Evolutionary conservation across 371 early-diverging fungal species (phyloP), one percentile per base, ranked within the genome.

Genomic region (Saksenaea oblongispora): DNA sequence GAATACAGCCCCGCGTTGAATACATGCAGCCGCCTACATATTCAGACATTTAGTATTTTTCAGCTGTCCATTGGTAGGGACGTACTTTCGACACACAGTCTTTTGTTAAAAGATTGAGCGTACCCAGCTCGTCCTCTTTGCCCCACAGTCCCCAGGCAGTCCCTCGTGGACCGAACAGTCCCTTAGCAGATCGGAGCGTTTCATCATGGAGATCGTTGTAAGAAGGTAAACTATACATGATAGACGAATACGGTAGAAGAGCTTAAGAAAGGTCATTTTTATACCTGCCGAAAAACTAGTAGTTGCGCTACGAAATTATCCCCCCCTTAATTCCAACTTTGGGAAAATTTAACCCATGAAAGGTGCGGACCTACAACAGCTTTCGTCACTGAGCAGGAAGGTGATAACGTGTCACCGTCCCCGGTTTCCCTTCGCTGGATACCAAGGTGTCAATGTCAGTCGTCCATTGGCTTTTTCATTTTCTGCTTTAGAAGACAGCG

Each of bases 121-220:
- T 78, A n/a, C 80, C 80, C 17, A 72, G 59, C n/a, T 78, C 71
- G 41, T 80, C 80, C 28, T 80, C 75, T 39, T 77, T 65, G 1
- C 80, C 80, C 72, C 75, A 80, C 2, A 80, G 22, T 36, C 80
- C 80, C 80, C 80, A 80, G 11, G 80, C 75, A 3, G 78, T 69
- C 2, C 51, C 51, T 61, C 53, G 44, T 8, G 51, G 51, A 47
- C 51, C 51, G 3, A 18, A 47, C 51, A 47, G 22, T 1, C 51
- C 51, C 51, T 22, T 18, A 17, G 51, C 10, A 10, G 51, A 17
- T 47, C 51, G 51, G 10, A n/a, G 22, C 8, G 9, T n/a, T 17
- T 17, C 8, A 47, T 47, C 51, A 22, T 22, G 22, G 22, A 47
- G 51, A 22, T 47, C 51, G 3, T 2, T 22, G 24, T 22, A 47